Conservation (phyloP, 2,329 filamentous ascomycete genomes). For the Geosmithia morbida region DNA sequence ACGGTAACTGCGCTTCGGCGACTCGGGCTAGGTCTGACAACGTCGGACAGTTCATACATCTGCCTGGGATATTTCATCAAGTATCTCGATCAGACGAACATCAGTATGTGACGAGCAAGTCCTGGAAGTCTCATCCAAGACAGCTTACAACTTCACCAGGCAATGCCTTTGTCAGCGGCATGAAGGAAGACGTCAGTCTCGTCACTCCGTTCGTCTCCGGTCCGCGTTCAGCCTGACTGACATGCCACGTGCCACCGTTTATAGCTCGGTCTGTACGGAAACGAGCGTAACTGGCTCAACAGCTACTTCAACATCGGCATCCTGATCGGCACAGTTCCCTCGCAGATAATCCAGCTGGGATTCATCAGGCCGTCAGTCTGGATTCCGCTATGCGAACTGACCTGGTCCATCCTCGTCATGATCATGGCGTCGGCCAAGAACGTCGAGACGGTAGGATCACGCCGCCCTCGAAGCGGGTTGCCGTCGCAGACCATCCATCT, state of each 20-base stretch:
- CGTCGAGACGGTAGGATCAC: constrained; percentile 5
- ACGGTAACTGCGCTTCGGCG: background rate
- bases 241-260: too few species aligned
- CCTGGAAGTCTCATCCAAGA: constrained; percentile 1
- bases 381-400: constrained; percentile 14
- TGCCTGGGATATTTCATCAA: constrained; percentile 13
- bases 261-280: constrained; percentile 9
- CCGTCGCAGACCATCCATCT: background rate
- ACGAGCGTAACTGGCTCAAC: constrained; percentile 11
- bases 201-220: too few species aligned
- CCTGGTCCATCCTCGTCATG: constrained; percentile 10
- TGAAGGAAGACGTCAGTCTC: background rate
- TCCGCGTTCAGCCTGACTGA: too few species aligned
- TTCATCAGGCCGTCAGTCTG: constrained; percentile 12
- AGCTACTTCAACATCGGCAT: constrained; percentile 11
- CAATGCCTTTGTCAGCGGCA: background rate
- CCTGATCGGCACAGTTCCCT: constrained; percentile 11
- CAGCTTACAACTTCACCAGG: background rate
- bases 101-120: constrained; percentile 5
- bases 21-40: background rate
- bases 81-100: constrained; percentile 15
- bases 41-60: background rate
- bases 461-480: background rate
- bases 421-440: constrained; percentile 11
- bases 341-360: constrained; percentile 7